Evolutionary conservation across 2,329 filamentous ascomycete species (phyloP), one percentile per base, ranked within the genome.

Genomic region (Colletotrichum sansevieriae): DNA sequence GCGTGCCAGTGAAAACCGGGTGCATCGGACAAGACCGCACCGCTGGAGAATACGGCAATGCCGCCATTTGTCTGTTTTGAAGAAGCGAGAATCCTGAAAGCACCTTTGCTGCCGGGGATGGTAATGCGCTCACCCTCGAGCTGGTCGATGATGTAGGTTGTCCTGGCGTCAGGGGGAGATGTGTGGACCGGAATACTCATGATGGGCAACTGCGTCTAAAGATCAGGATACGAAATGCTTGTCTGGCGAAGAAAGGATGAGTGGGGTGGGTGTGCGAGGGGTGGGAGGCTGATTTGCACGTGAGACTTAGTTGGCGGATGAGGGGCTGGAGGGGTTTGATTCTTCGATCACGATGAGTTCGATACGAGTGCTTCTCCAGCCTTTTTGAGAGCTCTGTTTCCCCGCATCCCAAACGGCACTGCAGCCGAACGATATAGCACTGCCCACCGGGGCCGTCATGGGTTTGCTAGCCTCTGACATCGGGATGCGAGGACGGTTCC

Each of bases 1-100:
- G 81, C 80, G 71, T 89, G 87, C 72, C 82, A 87, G 74, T 89
- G 87, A 71, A 88, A 89, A 0, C 86, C 87, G 3, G 82, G 81
- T 0, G 82, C 81, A 49, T 81, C 81, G 4, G 79, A 78, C 4
- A 83, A 76, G 2, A 82, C 81, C 0, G 83, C 84, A 7, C 83
- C 84, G 47, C 82, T 85, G 3, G 79, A 76, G 66, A 87, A 85
- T 13, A 87, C 81, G 3, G 84, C 81, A 73, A 87, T 86, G 15
- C 82, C 77, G 41, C 84, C 83, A 71, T 82, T 78, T 3, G 83
- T 87, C 71, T 87, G 84, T 71, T 84, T 83, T 4, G 83, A 81
- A 0, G 85, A 87, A 8, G 84, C 81, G 2, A 87, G 74, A 44
- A 87, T 82, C 39, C 84, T 80, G 66, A 85, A 85, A 10, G 80